Percentiles rank a stretch among this genome's conserved stretches.
phyloP scores from a whole-genome alignment of 2,329 filamentous ascomycete species.

The Chrysosporium keratinophilum region DNA sequence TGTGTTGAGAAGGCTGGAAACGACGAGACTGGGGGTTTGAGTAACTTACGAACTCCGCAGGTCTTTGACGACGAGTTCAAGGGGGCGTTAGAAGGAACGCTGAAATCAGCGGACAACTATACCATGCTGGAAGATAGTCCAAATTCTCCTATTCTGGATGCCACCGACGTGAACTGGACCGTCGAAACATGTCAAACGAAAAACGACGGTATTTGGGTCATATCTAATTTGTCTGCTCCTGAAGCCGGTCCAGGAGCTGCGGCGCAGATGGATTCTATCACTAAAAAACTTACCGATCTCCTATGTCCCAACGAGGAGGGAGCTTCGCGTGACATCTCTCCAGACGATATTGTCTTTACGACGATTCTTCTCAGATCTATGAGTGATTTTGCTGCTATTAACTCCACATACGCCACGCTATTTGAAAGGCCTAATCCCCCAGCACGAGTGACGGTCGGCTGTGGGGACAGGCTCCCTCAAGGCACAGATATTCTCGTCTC shows the following conservation, averaged over 20 bases:
- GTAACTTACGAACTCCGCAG: conserved; percentile 43
- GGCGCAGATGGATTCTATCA: conserved; percentile 34
- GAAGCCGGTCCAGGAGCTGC: conserved; percentile 31
- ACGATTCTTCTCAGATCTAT: conserved; percentile 67
- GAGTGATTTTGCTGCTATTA: conserved; percentile 65
- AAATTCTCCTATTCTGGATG: background rate
- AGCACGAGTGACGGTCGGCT: conserved; percentile 71
- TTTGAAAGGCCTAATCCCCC: conserved; percentile 75
- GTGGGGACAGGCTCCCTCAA: conserved; percentile 54
- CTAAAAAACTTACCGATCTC: conserved; percentile 18
- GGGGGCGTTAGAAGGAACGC: conserved; percentile 25
- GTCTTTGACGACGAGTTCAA: conserved; percentile 57
- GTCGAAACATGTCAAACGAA: conserved; percentile 18
- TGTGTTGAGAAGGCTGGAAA: conserved; percentile 40
- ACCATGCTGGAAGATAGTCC: background rate
- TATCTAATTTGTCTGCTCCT: conserved; percentile 30
- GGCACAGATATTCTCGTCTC: conserved; percentile 53
- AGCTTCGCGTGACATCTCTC: conserved; percentile 11
- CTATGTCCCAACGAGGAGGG: conserved; percentile 12
- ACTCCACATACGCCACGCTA: conserved; percentile 61
- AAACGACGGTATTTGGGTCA: conserved; percentile 24
- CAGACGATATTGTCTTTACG: conserved; percentile 38
- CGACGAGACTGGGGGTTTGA: conserved; percentile 13
- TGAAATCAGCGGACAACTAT: conserved; percentile 4
- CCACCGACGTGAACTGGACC: background rate